These are phyloP conservation scores for Drosera spatulata DNA, from an alignment of 179 eudicot genomes.

Conservation along the genomic window DNA sequence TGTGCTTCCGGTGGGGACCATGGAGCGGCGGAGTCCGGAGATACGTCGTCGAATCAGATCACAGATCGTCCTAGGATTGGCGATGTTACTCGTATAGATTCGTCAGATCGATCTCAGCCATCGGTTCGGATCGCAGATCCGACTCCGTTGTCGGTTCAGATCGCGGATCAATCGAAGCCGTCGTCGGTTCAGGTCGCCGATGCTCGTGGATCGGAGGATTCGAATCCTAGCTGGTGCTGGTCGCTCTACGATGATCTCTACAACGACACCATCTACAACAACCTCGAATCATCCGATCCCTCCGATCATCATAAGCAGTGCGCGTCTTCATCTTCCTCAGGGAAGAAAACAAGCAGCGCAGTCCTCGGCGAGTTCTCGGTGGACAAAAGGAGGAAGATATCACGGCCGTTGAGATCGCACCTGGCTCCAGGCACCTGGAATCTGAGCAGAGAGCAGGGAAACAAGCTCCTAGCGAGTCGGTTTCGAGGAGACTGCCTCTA, in stretches of 20 bases:
- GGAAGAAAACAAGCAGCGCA: not conserved
- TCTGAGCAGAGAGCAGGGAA: conserved; percentile 78
- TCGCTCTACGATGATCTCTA: conserved; percentile 72
- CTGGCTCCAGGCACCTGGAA: conserved; percentile 67
- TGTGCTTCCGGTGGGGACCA: too few relatives aligned
- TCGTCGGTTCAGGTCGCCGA: not conserved
- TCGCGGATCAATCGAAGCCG: not conserved
- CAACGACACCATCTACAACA: conserved; percentile 53
- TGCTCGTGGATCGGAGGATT: not conserved
- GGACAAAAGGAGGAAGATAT: conserved; percentile 35
- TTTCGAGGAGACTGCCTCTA: conserved; percentile 74
- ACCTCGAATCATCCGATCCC: conserved; percentile 26
- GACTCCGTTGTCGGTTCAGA: not conserved
- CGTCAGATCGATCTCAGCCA: too few relatives aligned
- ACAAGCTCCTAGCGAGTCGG: conserved; percentile 67
- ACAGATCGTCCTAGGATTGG: too few relatives aligned
- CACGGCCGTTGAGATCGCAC: conserved; percentile 37
- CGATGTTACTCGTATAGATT: too few relatives aligned
- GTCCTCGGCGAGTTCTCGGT: not conserved
- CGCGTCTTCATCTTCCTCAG: not conserved
- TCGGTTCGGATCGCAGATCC: too few relatives aligned
- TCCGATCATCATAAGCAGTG: not conserved
- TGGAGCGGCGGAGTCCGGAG: too few relatives aligned
- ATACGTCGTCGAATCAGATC: too few relatives aligned
- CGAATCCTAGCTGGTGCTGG: conserved; percentile 36